Evolutionary conservation across 2,329 filamentous ascomycete species (phyloP), one percentile per base, ranked within the genome.

Genomic region (Neonectria faginata): DNA sequence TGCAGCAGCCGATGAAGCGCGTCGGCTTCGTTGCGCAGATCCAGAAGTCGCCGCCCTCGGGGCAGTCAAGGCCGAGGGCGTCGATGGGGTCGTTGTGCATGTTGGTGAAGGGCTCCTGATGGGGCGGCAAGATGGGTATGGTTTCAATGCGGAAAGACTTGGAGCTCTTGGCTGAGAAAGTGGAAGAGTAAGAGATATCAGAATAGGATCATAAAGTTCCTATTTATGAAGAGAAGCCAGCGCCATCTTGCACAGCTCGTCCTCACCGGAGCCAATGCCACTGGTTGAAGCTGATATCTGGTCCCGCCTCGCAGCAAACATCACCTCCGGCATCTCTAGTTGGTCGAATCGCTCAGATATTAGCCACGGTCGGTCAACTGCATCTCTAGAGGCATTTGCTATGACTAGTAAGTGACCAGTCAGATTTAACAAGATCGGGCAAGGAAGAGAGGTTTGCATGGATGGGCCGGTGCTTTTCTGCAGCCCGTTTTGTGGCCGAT

Each of bases 1-100:
- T 68, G 52, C 81, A 83, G 66, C 81, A 83, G 12, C 81, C 81
- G 44, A 83, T 59, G 67, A 82, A 83, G 31, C 76, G 75, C 3
- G 62, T 42, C 0, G 67, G 65, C 33, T 74, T 74, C 2, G 72
- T 69, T 4, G 64, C 47, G 66, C 80, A 81, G 60, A 80, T 70
- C 72, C 81, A 81, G 39, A 81, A 81, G 6, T 60, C 39, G 25
- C 78, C 76, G 3, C 72, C 73, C 1, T 55, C 60, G 0, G 75
- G 76, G 45, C 81, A 82, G 5, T 61, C 62, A 0, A 79, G 65
- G 14, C 73, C 78, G 1, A 79, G 44, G 2, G 57, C 54, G 12
- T 60, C 16, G 3, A 64, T 57, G 8, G 69, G 54, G 4, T 67
- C 53, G 10, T 39, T 51, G 12, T 53, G 20, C 67, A 72, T 72